Evolutionary conservation across 495 filamentous ascomycete genomes (phyloP).

Genomic region (Annulohypoxylon bovei): DNA sequence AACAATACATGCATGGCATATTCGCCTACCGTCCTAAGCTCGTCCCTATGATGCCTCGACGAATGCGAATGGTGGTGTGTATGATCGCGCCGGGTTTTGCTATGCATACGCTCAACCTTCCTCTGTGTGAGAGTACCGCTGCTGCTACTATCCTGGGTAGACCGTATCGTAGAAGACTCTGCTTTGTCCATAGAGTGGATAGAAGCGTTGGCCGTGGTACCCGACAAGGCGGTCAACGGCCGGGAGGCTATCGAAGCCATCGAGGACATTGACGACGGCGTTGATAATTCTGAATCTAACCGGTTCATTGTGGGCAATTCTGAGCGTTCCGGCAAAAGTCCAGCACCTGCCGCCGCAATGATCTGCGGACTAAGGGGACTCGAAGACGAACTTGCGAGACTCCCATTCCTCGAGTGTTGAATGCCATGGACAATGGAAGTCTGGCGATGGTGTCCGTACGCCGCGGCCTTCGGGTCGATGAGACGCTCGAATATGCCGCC

Average conservation of each 20-base stretch:
- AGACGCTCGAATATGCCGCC: slow-evolving; percentile 71
- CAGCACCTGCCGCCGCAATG: slow-evolving; percentile 72
- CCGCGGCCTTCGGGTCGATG: slow-evolving; percentile 56
- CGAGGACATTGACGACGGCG: slow-evolving; percentile 39
- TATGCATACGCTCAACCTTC: slow-evolving; percentile 71
- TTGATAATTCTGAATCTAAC: slow-evolving; percentile 51
- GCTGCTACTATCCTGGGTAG: slow-evolving; percentile 41
- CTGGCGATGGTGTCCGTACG: slow-evolving; percentile 91
- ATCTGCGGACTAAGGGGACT: slow-evolving; percentile 87
- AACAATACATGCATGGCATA: slow-evolving; percentile 97
- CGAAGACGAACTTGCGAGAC: slow-evolving; percentile 65
- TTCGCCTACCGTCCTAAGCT: slow-evolving; percentile 91
- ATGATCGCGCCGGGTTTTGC: slow-evolving; percentile 74
- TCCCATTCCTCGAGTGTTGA: slow-evolving; percentile 91
- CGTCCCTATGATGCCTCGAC: slow-evolving; percentile 73
- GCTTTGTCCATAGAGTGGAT: slow-evolving; percentile 49
- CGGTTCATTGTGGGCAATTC: slow-evolving; percentile 56
- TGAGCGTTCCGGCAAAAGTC: slow-evolving; percentile 54
- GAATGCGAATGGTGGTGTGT: slow-evolving; percentile 85
- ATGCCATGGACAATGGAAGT: slow-evolving; percentile 94
- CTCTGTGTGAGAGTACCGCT: slow-evolving; percentile 48
- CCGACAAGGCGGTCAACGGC: slow-evolving; percentile 55
- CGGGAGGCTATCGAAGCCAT: slow-evolving; percentile 45
- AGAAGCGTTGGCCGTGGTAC: slow-evolving; percentile 50
- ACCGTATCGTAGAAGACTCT: slow-evolving; percentile 24